Base-by-base conservation (phyloP, 2,329 filamentous ascomycete species). In the Fusarium decemcellulare region DNA sequence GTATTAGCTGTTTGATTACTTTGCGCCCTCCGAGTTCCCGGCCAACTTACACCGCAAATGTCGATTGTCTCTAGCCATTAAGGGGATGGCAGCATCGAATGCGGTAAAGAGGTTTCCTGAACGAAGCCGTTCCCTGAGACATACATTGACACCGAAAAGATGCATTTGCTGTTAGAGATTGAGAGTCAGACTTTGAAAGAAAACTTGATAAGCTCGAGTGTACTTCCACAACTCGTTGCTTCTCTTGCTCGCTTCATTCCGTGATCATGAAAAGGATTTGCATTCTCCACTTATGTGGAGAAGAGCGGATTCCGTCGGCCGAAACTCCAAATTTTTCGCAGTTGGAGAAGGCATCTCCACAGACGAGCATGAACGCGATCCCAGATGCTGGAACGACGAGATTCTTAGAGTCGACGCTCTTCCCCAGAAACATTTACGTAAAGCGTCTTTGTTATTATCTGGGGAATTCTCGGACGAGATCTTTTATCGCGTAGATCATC, bases 361-460 rank as follows among this genome's bases (percentile, higher is more conserved):
- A 53, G 29, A 15, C 32, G 16, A 15, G 29, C n/a, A 14, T 34
- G 39, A 11, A 27, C 32, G 5, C 43, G 29, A 43, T 36, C 18
- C 40, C 29, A 46, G 30, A 36, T 34, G 14, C 23, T 11, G 4
- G 5, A 46, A 15, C 10, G 27, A 7, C 10, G 18, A 27, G 8
- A 23, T 32, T n/a, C 6, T 11, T 27, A 14, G 42, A 30, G 9
- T 30, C 57, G 37, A 6, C 52, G 15, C 64, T 66, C 56, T 68
- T 67, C 66, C 66, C 66, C 66, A 63, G 69, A 66, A 66, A 70
- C 48, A 59, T 67, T 70, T 70, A 68, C 66, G 66, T 70, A 56
- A 70, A 68, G 46, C 15, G 14, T 43, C 10, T 10, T 6, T 44
- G 27, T 55, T 30, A 46, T 16, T 37, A 47, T 36, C 65, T 37